These are phyloP conservation scores for Nemania abortiva DNA, from an alignment of 2,329 filamentous ascomycete species.

Conservation along the genomic window DNA sequence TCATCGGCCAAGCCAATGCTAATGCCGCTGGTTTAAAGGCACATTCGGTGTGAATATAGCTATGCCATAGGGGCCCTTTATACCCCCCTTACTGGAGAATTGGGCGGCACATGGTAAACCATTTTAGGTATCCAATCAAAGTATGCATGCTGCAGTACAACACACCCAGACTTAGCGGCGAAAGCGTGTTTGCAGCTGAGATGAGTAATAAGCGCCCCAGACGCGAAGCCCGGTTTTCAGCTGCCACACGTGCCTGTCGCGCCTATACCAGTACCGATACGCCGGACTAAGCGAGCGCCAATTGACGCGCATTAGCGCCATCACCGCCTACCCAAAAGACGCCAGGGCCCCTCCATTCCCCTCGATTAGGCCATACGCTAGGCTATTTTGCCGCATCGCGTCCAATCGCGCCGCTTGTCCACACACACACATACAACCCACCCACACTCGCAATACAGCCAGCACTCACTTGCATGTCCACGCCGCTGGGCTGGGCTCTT, in stretches of 20 bases:
- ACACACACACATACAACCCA: constrained; percentile 4
- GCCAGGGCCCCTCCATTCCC: constrained; percentile 3
- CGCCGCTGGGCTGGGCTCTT: constrained; percentile 15
- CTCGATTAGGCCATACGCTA: background rate
- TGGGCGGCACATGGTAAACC: background rate
- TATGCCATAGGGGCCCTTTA: background rate
- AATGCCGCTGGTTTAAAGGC: background rate
- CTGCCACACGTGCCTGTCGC: background rate
- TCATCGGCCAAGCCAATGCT: background rate
- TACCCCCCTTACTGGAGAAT: background rate
- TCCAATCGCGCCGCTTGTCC: constrained; percentile 4
- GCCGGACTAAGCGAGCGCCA: constrained; percentile 9
- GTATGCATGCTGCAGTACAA: constrained; percentile 29
- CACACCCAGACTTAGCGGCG: background rate
- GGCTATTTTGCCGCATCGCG: constrained; percentile 23
- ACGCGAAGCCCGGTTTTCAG: constrained; percentile 29
- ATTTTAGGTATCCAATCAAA: constrained; percentile 14
- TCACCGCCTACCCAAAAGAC: constrained; percentile 39
- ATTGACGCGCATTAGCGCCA: constrained; percentile 27
- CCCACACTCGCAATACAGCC: background rate
- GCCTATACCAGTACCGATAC: background rate
- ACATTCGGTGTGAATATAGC: constrained; percentile 18
- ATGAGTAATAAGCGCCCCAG: constrained; percentile 26
- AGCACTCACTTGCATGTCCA: background rate
- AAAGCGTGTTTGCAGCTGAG: constrained; percentile 16